Evolutionary conservation across 768 basidiomycete species (phyloP).

Genomic region (Tricholoma terreum): DNA sequence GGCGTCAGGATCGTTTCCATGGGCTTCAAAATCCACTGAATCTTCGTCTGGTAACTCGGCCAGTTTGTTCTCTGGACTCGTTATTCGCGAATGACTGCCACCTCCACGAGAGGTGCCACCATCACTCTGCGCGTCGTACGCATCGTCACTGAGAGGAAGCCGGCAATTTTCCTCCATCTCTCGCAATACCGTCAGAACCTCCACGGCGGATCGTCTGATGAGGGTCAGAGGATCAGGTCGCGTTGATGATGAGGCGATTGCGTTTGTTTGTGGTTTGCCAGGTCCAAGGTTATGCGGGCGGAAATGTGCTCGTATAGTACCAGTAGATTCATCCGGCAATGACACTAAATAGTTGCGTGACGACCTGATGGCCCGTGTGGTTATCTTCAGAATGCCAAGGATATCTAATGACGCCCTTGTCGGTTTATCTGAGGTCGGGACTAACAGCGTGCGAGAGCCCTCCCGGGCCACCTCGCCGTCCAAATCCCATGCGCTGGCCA

Average conservation of each 20-base stretch:
- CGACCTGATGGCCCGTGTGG: conserved; percentile 77
- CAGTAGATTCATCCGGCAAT: conserved; percentile 71
- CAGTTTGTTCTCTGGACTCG: conserved; percentile 36
- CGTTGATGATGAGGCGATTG: conserved; percentile 25
- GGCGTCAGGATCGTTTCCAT: conserved; percentile 50
- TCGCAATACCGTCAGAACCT: conserved; percentile 76
- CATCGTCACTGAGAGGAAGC: conserved; percentile 73
- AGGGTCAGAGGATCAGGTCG: conserved; percentile 59
- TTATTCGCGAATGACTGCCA: conserved; percentile 35
- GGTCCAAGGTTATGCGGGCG: conserved; percentile 46
- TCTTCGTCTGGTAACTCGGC: conserved; percentile 40
- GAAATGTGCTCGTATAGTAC: conserved; percentile 54
- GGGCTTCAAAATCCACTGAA: conserved; percentile 18
- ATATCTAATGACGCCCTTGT: conserved; percentile 48
- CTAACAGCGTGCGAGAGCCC: not conserved
- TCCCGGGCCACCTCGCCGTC: conserved; percentile 22
- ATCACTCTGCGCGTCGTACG: conserved; percentile 80
- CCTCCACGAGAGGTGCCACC: conserved; percentile 43
- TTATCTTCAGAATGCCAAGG: conserved; percentile 68
- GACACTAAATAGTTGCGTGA: conserved; percentile 82
- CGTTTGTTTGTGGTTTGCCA: conserved; percentile 34
- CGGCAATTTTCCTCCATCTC: conserved; percentile 78
- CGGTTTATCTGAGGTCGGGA: not conserved
- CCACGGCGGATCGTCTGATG: conserved; percentile 76
- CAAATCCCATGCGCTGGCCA: conserved; percentile 63